These are phyloP conservation scores for Flagelloscypha sp. DNA, from an alignment of 768 basidiomycete genomes.

Conservation along the genomic window DNA sequence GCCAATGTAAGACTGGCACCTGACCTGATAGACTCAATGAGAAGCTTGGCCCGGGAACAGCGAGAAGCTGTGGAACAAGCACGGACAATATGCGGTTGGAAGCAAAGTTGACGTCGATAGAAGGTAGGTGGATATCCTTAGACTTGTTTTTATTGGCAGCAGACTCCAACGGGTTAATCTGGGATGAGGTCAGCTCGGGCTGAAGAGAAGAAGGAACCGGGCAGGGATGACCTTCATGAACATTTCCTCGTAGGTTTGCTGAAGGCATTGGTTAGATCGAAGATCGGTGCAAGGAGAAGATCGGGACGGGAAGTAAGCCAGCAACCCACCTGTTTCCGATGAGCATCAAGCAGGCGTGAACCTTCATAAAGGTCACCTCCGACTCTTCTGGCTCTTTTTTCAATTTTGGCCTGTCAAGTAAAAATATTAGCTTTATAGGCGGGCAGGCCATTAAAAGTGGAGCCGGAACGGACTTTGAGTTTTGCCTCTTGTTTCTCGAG, in stretches of 20 bases:
- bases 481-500: slow-evolving; percentile 97
- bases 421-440: slow-evolving; percentile 4
- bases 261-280: slow-evolving; percentile 5
- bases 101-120: slow-evolving; percentile 93
- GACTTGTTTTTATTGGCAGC: slow-evolving; percentile 83
- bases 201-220: not conserved
- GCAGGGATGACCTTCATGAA: slow-evolving; percentile 75
- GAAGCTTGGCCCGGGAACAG: slow-evolving; percentile 4
- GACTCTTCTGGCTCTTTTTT: slow-evolving; percentile 84
- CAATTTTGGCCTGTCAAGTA: slow-evolving; percentile 75
- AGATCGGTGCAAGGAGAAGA: slow-evolving; percentile 5
- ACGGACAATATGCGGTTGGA: slow-evolving; percentile 86
- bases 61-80: slow-evolving; percentile 9
- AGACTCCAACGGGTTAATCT: slow-evolving; percentile 90
- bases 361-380: slow-evolving; percentile 97
- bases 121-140: slow-evolving; percentile 92
- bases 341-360: slow-evolving; percentile 87
- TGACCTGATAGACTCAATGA: slow-evolving; percentile 36
- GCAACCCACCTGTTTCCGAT: slow-evolving; percentile 70
- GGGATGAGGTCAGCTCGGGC: not conserved
- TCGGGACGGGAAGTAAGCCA: no score
- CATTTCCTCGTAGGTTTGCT: slow-evolving; percentile 98
- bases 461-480: slow-evolving; percentile 49
- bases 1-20: slow-evolving; percentile 84
- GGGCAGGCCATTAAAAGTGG: not conserved